phyloP scores from a whole-genome alignment of 2,329 filamentous ascomycete genomes.

The Penicillium sp. region DNA sequence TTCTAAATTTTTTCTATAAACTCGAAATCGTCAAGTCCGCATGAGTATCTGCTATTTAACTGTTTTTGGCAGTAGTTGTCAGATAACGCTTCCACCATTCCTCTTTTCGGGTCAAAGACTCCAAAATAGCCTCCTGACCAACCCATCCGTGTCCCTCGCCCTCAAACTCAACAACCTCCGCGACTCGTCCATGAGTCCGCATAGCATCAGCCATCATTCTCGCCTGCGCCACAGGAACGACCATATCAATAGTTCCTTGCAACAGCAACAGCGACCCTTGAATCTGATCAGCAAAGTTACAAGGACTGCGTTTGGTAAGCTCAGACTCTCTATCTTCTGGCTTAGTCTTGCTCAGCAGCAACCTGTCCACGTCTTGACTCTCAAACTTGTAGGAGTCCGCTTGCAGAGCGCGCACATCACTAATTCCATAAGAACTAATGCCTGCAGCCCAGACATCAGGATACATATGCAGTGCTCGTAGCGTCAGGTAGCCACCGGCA shows the following conservation, averaged over 20 bases:
- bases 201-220: conserved; percentile 53
- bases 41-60: not conserved
- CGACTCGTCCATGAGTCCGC: conserved; percentile 42
- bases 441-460: conserved; percentile 52
- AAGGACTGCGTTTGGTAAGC: conserved; percentile 51
- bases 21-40: not conserved
- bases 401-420: conserved; percentile 50
- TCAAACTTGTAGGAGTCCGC: conserved; percentile 59
- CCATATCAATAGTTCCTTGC: conserved; percentile 56
- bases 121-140: conserved; percentile 18
- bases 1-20: not conserved
- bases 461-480: conserved; percentile 51
- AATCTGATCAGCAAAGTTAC: conserved; percentile 52
- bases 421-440: conserved; percentile 53
- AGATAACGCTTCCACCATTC: conserved; percentile 21
- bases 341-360: conserved; percentile 43
- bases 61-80: not conserved
- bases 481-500: conserved; percentile 56
- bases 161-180: conserved; percentile 50
- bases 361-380: conserved; percentile 50
- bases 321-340: conserved; percentile 44
- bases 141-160: conserved; percentile 54
- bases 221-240: conserved; percentile 61
- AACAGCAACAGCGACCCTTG: conserved; percentile 56
- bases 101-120: conserved; percentile 17